These are phyloP conservation scores for Ilyonectria mors-panacis DNA, from an alignment of 2,329 filamentous ascomycete genomes.

Conservation along the genomic window DNA sequence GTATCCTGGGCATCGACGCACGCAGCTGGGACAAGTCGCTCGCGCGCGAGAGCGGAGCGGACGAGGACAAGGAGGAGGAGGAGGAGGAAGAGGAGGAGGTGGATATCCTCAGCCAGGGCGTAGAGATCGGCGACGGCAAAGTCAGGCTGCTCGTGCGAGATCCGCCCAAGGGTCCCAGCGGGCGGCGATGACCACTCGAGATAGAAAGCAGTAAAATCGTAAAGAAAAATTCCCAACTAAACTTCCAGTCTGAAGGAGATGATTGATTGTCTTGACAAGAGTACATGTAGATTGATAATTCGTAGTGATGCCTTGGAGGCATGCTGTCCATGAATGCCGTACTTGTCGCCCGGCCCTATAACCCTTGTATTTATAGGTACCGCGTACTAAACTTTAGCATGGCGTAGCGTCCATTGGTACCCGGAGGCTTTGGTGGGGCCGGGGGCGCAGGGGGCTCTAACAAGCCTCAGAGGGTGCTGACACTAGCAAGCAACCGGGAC, in stretches of 20 bases:
- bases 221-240: slow-evolving; percentile 29
- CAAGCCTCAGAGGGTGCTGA: neutral
- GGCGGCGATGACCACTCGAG: slow-evolving; percentile 57
- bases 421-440: neutral
- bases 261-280: too few relatives aligned
- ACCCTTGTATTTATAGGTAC: neutral
- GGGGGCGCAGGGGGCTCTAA: neutral
- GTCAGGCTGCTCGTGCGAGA: slow-evolving; percentile 76
- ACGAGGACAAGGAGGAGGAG: slow-evolving; percentile 60
- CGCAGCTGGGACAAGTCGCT: slow-evolving; percentile 77
- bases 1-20: slow-evolving; percentile 79
- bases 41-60: slow-evolving; percentile 61
- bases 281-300: too few relatives aligned
- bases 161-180: slow-evolving; percentile 70
- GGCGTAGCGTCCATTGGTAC: neutral
- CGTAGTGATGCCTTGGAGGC: neutral
- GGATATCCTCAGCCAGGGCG: slow-evolving; percentile 75
- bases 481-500: slow-evolving; percentile 1
- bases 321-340: neutral
- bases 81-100: slow-evolving; percentile 62
- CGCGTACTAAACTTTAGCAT: neutral
- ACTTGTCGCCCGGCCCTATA: neutral
- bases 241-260: neutral
- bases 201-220: slow-evolving; percentile 51
- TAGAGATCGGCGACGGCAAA: slow-evolving; percentile 78